A percentile compares a stretch with the other conserved stretches of the same genome.
phyloP scores from a whole-genome alignment of 495 filamentous ascomycete species.

The Elasticomyces elasticus region DNA sequence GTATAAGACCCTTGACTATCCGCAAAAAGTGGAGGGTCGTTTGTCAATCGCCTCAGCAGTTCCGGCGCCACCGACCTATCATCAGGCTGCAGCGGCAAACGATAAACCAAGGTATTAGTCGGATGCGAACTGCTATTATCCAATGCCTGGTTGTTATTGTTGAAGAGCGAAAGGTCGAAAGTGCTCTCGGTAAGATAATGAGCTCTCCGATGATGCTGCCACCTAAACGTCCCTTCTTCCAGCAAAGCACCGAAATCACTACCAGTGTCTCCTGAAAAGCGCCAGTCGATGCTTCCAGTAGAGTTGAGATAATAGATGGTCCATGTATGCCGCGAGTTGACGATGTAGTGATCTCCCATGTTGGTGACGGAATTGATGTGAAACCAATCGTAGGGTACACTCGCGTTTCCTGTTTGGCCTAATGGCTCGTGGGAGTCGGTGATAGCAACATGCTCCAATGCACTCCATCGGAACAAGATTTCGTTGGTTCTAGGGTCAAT shows the following conservation, averaged over 20 bases:
- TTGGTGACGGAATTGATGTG: slow-evolving; percentile 41
- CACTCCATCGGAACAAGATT: slow-evolving; percentile 17
- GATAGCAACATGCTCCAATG: slow-evolving; percentile 13
- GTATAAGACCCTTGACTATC: slow-evolving; percentile 19
- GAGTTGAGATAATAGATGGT: slow-evolving; percentile 33
- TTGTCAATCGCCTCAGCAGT: background rate
- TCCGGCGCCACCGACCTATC: background rate
- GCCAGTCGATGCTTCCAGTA: slow-evolving; percentile 37
- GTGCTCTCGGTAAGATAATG: slow-evolving; percentile 10
- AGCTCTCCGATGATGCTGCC: slow-evolving; percentile 18
- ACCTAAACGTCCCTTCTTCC: slow-evolving; percentile 16
- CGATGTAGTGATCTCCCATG: slow-evolving; percentile 33
- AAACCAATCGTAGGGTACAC: slow-evolving; percentile 38
- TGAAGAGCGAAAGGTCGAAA: slow-evolving; percentile 13
- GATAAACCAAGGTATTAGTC: slow-evolving; percentile 4
- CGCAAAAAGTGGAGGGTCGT: slow-evolving; percentile 4
- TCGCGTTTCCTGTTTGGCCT: background rate
- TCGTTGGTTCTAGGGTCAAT: slow-evolving; percentile 16
- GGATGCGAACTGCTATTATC: slow-evolving; percentile 7
- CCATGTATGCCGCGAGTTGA: slow-evolving; percentile 33
- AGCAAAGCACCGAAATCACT: slow-evolving; percentile 35
- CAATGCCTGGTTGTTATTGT: slow-evolving; percentile 15
- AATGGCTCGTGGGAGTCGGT: background rate
- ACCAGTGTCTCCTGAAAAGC: slow-evolving; percentile 34
- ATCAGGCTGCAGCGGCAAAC: slow-evolving; percentile 7